These are phyloP conservation scores for Astrothelium subdiscretum DNA, from an alignment of 495 filamentous ascomycete genomes.

Conservation along the genomic window DNA sequence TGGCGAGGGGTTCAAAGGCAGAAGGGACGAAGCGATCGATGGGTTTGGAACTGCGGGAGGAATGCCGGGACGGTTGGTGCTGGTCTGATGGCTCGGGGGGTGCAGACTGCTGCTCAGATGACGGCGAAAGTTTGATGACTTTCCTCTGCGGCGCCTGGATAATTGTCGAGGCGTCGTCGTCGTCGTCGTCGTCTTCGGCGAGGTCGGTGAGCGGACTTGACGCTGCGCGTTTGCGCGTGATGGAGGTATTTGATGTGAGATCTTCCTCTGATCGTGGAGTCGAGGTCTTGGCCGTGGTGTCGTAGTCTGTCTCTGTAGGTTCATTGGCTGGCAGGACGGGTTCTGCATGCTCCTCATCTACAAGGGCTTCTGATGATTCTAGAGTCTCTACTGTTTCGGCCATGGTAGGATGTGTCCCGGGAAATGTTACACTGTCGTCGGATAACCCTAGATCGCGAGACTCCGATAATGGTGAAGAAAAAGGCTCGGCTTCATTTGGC, in stretches of 20 bases:
- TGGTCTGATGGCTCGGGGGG: background rate
- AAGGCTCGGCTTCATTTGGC: background rate
- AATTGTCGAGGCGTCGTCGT: background rate
- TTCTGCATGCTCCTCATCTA: background rate
- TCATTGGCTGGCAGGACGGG: background rate
- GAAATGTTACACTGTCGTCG: background rate
- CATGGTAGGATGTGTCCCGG: background rate
- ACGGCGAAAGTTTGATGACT: background rate
- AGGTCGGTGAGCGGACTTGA: background rate
- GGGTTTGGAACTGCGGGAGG: slow-evolving; percentile 5
- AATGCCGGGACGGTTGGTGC: slow-evolving; percentile 1
- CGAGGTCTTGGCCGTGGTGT: background rate
- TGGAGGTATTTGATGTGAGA: background rate
- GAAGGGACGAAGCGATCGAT: slow-evolving; percentile 6
- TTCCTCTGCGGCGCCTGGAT: background rate
- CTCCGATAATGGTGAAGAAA: background rate
- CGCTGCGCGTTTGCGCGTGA: background rate
- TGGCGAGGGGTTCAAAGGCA: background rate
- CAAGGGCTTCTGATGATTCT: background rate
- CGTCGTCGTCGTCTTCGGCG: background rate
- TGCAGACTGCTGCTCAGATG: background rate
- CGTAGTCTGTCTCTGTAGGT: background rate
- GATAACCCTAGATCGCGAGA: background rate
- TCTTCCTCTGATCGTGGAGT: background rate
- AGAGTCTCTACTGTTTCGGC: background rate